Conservation (phyloP, 345 rosid genomes). For the Eucalyptus globulus region DNA sequence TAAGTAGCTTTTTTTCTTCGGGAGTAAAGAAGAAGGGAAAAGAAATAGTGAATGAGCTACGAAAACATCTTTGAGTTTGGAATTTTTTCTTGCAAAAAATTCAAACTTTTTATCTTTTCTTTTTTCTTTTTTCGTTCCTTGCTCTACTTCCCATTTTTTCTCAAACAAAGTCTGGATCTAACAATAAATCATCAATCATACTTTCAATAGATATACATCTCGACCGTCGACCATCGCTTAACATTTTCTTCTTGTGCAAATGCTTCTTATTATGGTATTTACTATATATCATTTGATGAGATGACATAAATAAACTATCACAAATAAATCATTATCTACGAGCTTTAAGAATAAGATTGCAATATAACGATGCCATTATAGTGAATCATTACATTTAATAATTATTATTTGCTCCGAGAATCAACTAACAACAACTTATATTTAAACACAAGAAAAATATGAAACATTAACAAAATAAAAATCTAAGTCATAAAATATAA, state of each 20-base stretch:
- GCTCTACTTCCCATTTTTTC: no score
- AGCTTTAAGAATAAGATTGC: not conserved
- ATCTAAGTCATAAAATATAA: no score
- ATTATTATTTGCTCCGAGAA: fast-evolving
- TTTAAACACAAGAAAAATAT: no score
- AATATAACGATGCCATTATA: fast-evolving
- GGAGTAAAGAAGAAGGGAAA: no score
- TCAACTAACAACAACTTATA: fast-evolving
- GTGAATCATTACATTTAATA: no score
- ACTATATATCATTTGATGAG: fast-evolving
- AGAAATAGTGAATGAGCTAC: no score
- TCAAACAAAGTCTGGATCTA: fast-evolving
- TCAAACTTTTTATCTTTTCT: fast-evolving
- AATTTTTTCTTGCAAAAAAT: no score
- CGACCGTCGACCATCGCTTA: fast-evolving
- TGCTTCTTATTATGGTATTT: not conserved
- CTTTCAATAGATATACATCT: no score
- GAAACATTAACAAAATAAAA: fast-evolving
- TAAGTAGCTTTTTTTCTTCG: not conserved
- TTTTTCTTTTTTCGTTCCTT: no score
- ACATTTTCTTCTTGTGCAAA: not conserved
- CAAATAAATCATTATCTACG: fast-evolving
- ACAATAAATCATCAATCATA: fast-evolving
- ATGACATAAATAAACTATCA: fast-evolving
- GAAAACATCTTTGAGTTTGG: fast-evolving